phyloP scores from a whole-genome alignment of 2,329 filamentous ascomycete genomes.

The Diplodia seriata region DNA sequence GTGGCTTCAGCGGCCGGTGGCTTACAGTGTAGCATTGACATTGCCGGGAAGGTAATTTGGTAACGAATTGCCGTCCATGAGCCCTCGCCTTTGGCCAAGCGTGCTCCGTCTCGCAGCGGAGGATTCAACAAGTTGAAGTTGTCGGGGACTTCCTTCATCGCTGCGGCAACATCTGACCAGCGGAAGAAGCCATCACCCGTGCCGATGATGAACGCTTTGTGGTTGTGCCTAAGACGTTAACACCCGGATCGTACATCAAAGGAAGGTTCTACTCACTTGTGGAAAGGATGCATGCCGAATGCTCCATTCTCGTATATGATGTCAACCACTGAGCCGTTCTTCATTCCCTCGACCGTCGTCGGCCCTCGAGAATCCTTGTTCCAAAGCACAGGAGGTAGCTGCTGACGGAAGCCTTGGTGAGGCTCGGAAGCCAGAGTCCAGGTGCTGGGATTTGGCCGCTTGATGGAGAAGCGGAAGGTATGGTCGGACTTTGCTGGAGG shows the following conservation, averaged over 20 bases:
- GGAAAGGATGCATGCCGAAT: conserved; percentile 38
- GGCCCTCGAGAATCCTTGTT: not conserved
- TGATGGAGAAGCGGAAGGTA: conserved; percentile 51
- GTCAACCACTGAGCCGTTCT: conserved; percentile 25
- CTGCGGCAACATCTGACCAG: conserved; percentile 62
- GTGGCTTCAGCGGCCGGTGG: accelerated
- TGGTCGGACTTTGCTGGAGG: conserved; percentile 53
- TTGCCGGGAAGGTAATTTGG: conserved; percentile 55
- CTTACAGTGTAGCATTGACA: conserved; percentile 60
- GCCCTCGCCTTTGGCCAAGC: conserved; percentile 30
- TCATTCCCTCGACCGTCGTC: not conserved
- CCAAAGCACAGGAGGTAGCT: conserved; percentile 5
- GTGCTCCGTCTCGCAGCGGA: conserved; percentile 60
- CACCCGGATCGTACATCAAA: accelerated
- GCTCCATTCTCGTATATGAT: conserved; percentile 36
- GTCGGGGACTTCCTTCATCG: conserved; percentile 53
- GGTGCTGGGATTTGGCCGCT: conserved; percentile 6
- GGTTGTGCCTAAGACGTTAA: conserved; percentile 60
- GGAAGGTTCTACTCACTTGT: conserved; percentile 44
- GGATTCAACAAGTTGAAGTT: conserved; percentile 66
- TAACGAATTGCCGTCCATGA: conserved; percentile 56
- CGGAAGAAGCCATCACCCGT: conserved; percentile 56
- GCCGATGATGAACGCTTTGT: conserved; percentile 66
- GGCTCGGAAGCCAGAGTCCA: conserved; percentile 3
- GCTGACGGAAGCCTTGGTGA: conserved; percentile 5